Evolutionary conservation across 148 eudicot species (phyloP).

Genomic region (Linanthus parryae): DNA sequence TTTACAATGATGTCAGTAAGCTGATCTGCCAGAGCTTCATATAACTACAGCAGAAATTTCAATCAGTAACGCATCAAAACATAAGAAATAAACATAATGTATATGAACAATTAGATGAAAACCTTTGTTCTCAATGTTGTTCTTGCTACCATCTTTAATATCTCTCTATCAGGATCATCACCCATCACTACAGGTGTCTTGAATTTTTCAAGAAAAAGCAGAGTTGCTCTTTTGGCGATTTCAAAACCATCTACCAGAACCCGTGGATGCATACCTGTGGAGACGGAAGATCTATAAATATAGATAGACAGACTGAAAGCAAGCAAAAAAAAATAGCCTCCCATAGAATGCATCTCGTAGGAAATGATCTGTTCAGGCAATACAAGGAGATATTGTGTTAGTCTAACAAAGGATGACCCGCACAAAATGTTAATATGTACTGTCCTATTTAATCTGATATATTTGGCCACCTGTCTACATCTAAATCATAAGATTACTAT

Average conservation of each 20-base stretch:
- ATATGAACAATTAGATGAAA: not conserved
- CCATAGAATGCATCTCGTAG: too few species aligned
- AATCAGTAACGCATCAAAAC: not conserved
- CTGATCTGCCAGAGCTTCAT: conserved; percentile 93
- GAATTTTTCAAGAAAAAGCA: conserved; percentile 79
- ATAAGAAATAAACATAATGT: conserved; percentile 1
- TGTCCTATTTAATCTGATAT: too few species aligned
- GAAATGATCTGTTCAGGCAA: too few species aligned
- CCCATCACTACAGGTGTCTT: conserved; percentile 97
- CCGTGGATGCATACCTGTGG: conserved; percentile 93
- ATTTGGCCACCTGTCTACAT: too few species aligned
- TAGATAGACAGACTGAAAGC: not conserved
- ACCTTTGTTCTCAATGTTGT: conserved; percentile 95
- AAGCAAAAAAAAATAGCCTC: not conserved
- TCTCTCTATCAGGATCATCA: conserved; percentile 87
- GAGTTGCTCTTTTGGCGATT: conserved; percentile 92
- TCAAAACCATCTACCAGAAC: conserved; percentile 96
- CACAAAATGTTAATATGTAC: too few species aligned
- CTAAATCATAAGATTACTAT: too few species aligned
- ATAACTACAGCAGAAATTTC: conserved; percentile 41
- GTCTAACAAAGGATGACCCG: too few species aligned
- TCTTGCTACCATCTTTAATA: conserved; percentile 95
- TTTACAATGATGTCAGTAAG: conserved; percentile 84
- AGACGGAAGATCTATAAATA: not conserved
- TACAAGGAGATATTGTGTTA: too few species aligned